Conservation (phyloP, 2,329 filamentous ascomycete genomes). For the Rasamsonia emersonii region DNA sequence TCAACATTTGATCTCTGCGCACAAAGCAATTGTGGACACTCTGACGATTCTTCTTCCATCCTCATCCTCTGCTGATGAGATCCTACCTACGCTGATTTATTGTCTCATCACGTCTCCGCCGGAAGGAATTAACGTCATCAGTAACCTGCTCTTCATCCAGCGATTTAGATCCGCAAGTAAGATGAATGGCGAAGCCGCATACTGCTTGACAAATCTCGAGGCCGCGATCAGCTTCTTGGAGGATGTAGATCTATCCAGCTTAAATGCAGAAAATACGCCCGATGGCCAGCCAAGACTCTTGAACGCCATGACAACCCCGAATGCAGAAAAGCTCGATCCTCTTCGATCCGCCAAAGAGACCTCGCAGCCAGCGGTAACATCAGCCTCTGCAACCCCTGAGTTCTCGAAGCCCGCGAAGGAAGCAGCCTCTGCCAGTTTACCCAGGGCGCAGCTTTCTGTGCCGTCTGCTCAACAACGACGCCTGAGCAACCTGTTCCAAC, state of each 20-base stretch:
- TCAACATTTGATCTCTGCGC: slow-evolving; percentile 75
- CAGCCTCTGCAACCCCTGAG: slow-evolving; percentile 22
- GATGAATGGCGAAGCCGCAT: slow-evolving; percentile 87
- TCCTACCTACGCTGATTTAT: slow-evolving; percentile 94
- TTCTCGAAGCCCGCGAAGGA: slow-evolving; percentile 21
- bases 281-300: slow-evolving; percentile 56
- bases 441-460: slow-evolving; percentile 19
- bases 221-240: slow-evolving; percentile 90
- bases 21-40: slow-evolving; percentile 92
- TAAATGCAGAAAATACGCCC: slow-evolving; percentile 69
- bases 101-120: slow-evolving; percentile 85
- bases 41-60: slow-evolving; percentile 57
- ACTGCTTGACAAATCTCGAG: slow-evolving; percentile 92
- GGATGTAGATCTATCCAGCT: slow-evolving; percentile 84
- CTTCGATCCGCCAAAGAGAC: slow-evolving; percentile 16
- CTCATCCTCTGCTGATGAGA: slow-evolving; percentile 87
- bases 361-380: slow-evolving; percentile 19
- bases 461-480: slow-evolving; percentile 57
- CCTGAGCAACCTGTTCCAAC: slow-evolving; percentile 77
- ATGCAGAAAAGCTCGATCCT: slow-evolving; percentile 18
- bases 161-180: slow-evolving; percentile 78
- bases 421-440: slow-evolving; percentile 24
- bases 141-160: slow-evolving; percentile 92
- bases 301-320: slow-evolving; percentile 18
- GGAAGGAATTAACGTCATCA: slow-evolving; percentile 79